Base-by-base conservation (phyloP, 495 filamentous ascomycete genomes). In the Lindgomyces ingoldianus region DNA sequence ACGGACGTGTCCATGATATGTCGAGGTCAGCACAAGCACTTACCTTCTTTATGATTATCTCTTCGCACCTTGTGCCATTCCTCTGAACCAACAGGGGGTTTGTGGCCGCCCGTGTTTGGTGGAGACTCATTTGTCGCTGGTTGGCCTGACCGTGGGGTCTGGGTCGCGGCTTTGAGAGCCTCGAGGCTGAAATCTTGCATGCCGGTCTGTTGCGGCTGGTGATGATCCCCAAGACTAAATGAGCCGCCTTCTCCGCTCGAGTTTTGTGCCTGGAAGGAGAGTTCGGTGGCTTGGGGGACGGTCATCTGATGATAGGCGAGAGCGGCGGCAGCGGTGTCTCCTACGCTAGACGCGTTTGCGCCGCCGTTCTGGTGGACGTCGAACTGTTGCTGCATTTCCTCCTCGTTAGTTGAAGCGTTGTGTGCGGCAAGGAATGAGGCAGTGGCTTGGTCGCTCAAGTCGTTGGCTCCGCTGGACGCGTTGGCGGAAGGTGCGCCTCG, bases 1-100 rank as follows among this genome's bases (percentile, higher is more conserved):
- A 51, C 16, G 54, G 57, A 21, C 1, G 50, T 21, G 24, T 39
- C 12, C 22, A 27, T 24, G 11, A 33, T 19, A 1, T 46, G 26
- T 21, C 10, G 1, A 10, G 30, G n/a, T 4, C 2, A 10, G 22
- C 6, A 19, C 1, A 4, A 21, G 24, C 36, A 60, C 84, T 65
- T 78, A 96, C 94, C 94, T 82, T 98, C 94, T 84, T 98, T 98
- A 79, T 98, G 94, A 70, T 98, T 98, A 73, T 98, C 95, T 74
- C 93, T 93, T 68, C 94, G 86, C 63, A 96, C 87, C 75, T 93
- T 94, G 76, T 98, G 94, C 94, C 94, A 98, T 73, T 98, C 94
- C 27, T 96, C 93, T 1, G 92, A 93, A 6, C 94, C 94, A 25
- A 98, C 94, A 6, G 89, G 85, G 21, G 93, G 94, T 76, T 98